Percentiles rank a stretch among this genome's conserved stretches.
These are phyloP conservation scores for Yamadazyma paraphyllophila DNA, from an alignment of 805 yeast genomes.

Conservation along the genomic window DNA sequence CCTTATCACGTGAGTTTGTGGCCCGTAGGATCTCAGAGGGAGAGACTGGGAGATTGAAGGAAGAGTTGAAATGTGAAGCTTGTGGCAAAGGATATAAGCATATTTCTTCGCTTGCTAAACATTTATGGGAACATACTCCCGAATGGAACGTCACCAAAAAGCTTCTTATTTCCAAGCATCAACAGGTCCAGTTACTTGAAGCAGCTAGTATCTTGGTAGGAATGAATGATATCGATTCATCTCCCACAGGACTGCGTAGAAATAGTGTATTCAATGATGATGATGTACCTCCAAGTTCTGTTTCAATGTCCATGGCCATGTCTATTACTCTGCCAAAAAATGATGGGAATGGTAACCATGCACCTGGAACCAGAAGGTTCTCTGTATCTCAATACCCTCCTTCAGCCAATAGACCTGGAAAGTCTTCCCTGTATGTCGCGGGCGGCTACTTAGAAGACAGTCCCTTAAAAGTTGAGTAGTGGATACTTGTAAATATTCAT, in stretches of 20 bases:
- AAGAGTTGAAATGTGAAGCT: slow-evolving; percentile 82
- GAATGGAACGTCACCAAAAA: slow-evolving; percentile 89
- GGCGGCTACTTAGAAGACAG: slow-evolving; percentile 34
- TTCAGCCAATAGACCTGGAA: not conserved
- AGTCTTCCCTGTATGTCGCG: slow-evolving; percentile 8
- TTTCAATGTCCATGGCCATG: slow-evolving; percentile 10
- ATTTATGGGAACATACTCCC: slow-evolving; percentile 91
- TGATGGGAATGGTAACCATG: slow-evolving; percentile 1
- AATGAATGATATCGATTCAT: slow-evolving; percentile 34
- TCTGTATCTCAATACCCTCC: slow-evolving; percentile 46
- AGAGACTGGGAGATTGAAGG: slow-evolving; percentile 79
- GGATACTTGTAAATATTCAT: not conserved
- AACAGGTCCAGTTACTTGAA: slow-evolving; percentile 79
- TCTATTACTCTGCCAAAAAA: slow-evolving; percentile 2
- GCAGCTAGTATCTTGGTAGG: slow-evolving; percentile 77
- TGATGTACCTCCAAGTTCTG: slow-evolving; percentile 1
- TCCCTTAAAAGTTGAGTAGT: not conserved
- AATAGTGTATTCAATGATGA: slow-evolving; percentile 15
- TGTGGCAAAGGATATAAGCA: slow-evolving; percentile 92
- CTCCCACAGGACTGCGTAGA: slow-evolving; percentile 7
- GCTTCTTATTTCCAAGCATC: slow-evolving; percentile 78
- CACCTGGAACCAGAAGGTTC: slow-evolving; percentile 27
- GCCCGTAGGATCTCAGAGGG: slow-evolving; percentile 84
- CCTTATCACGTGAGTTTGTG: slow-evolving; percentile 64
- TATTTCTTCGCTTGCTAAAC: slow-evolving; percentile 82